These are phyloP conservation scores for Stemphylium vesicarium DNA, from an alignment of 2,329 filamentous ascomycete species.

Conservation along the genomic window DNA sequence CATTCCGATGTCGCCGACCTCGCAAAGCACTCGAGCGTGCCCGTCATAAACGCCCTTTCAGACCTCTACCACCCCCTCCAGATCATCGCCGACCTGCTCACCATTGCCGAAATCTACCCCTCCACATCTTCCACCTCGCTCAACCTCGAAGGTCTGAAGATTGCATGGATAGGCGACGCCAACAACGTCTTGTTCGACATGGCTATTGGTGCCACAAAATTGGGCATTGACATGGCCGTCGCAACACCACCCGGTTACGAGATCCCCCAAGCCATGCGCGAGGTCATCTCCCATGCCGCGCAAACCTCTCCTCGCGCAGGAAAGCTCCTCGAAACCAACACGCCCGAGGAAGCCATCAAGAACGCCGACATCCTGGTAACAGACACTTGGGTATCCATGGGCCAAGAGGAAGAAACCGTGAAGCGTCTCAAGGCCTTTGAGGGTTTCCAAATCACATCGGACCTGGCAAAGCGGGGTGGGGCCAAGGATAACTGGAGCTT, in stretches of 20 bases:
- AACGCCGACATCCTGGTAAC: conserved; percentile 90
- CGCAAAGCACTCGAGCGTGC: conserved; percentile 56
- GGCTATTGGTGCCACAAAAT: conserved; percentile 84
- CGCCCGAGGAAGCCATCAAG: conserved; percentile 85
- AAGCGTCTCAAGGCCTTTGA: conserved; percentile 81
- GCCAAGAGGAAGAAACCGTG: conserved; percentile 84
- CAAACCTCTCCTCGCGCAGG: conserved; percentile 64
- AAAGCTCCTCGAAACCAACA: conserved; percentile 73
- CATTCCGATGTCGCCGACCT: conserved; percentile 58
- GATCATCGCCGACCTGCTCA: conserved; percentile 91
- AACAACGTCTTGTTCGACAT: conserved; percentile 98
- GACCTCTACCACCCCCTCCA: conserved; percentile 94
- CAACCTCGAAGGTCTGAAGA: conserved; percentile 81
- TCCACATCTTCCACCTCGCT: conserved; percentile 58
- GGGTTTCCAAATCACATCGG: conserved; percentile 89
- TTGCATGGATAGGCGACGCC: conserved; percentile 95
- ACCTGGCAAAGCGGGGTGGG: conserved; percentile 81
- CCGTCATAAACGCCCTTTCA: conserved; percentile 69
- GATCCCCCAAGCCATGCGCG: conserved; percentile 76
- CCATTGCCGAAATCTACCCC: conserved; percentile 79
- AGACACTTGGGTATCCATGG: conserved; percentile 99
- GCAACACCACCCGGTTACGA: conserved; percentile 85
- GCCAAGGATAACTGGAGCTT: conserved; percentile 94
- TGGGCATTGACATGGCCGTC: conserved; percentile 84
- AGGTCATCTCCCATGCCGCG: conserved; percentile 71